Percentiles rank a stretch among this genome's conserved stretches.
phyloP scores from a whole-genome alignment of 768 basidiomycete genomes.

The Mycena rosella region DNA sequence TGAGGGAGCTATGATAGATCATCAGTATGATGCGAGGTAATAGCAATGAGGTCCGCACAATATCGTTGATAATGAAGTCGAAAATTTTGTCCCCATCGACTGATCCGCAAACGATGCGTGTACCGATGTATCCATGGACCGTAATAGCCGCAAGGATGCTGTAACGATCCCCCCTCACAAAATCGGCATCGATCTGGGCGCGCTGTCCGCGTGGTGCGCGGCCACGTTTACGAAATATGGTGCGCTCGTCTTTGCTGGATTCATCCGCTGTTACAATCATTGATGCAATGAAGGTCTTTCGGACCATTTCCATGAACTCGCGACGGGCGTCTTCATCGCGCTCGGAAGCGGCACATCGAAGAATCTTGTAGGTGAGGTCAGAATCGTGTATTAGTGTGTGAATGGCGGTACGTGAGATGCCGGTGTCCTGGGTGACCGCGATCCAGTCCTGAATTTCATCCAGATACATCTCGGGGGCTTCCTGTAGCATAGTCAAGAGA shows the following conservation, averaged over 20 bases:
- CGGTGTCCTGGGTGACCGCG: slow-evolving; percentile 32
- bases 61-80: slow-evolving; percentile 32
- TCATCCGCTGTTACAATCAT: slow-evolving; percentile 20
- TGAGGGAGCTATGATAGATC: slow-evolving; percentile 10
- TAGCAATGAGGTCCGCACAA: not conserved
- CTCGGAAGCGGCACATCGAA: slow-evolving; percentile 38
- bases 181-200: slow-evolving; percentile 25
- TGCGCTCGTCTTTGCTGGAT: slow-evolving; percentile 15
- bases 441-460: slow-evolving; percentile 35
- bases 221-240: slow-evolving; percentile 20
- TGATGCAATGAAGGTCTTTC: slow-evolving; percentile 18
- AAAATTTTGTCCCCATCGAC: slow-evolving; percentile 29
- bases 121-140: slow-evolving; percentile 23
- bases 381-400: slow-evolving; percentile 35
- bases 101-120: slow-evolving; percentile 19
- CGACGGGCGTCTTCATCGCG: slow-evolving; percentile 34
- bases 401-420: slow-evolving; percentile 36
- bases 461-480: slow-evolving; percentile 2
- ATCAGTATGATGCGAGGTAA: not conserved
- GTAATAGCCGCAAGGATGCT: slow-evolving; percentile 33
- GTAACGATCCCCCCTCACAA: slow-evolving; percentile 32
- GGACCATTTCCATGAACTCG: slow-evolving; percentile 35
- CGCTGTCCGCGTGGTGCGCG: too few relatives aligned
- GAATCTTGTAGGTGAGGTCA: slow-evolving; percentile 41
- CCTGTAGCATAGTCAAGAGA: not conserved